Conservation (phyloP, 768 basidiomycete genomes). For the Rhodotorula diobovata region DNA sequence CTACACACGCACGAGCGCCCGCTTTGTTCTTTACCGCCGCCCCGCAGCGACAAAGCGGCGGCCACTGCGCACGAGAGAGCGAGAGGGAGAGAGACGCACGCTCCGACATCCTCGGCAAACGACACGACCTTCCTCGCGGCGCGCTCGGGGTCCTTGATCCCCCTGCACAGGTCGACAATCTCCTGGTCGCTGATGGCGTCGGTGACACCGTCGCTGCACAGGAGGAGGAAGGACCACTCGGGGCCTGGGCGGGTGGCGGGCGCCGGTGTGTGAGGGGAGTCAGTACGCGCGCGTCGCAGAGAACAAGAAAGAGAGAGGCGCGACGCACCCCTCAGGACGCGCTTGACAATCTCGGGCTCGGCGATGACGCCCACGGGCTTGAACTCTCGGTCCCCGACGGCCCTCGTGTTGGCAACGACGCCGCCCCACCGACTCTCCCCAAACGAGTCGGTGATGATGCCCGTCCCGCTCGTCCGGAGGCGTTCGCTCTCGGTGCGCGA, state of each 20-base stretch:
- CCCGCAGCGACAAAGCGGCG: no score
- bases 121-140: conserved; percentile 79
- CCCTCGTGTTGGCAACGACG: conserved; percentile 82
- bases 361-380: conserved; percentile 41
- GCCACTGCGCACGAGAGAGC: neutral
- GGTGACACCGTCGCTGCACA: conserved; percentile 91
- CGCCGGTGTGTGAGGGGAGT: conserved; percentile 44
- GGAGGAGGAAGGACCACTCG: conserved; percentile 78
- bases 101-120: conserved; percentile 68
- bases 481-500: conserved; percentile 76
- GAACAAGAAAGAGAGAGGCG: neutral
- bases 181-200: conserved; percentile 89
- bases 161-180: conserved; percentile 67
- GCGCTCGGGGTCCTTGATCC: conserved; percentile 58
- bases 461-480: conserved; percentile 78
- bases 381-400: conserved; percentile 53
- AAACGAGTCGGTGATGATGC: conserved; percentile 85
- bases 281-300: conserved; percentile 54
- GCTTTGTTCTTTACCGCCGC: no score
- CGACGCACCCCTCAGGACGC: conserved; percentile 29
- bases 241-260: conserved; percentile 53
- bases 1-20: no score
- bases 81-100: conserved; percentile 28
- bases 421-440: conserved; percentile 98
- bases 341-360: conserved; percentile 37